Evolutionary conservation across 352 stramenopile genomes (phyloP).

Genomic region (Lagenidium giganteum): DNA sequence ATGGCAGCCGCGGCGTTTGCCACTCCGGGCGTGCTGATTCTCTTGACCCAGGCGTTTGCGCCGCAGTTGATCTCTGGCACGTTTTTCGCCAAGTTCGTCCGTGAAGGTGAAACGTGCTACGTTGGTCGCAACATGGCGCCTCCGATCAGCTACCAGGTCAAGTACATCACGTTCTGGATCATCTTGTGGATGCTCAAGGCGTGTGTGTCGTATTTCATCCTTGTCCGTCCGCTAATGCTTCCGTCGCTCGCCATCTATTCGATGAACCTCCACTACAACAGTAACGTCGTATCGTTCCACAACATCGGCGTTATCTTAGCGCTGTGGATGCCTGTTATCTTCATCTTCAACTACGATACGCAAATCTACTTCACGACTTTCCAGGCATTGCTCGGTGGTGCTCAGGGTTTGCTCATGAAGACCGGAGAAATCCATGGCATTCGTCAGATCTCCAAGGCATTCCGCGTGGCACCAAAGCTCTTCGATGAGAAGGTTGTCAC

Average conservation of each 20-base stretch:
- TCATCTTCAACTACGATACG: constrained; percentile 79
- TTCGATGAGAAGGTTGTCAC: constrained; percentile 77
- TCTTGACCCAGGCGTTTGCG: constrained; percentile 38
- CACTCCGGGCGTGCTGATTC: constrained; percentile 31
- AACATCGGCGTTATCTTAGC: constrained; percentile 59
- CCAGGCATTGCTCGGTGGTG: constrained; percentile 43
- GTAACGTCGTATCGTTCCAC: constrained; percentile 60
- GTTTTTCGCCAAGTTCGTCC: constrained; percentile 67
- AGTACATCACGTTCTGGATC: constrained; percentile 68
- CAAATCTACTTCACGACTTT: constrained; percentile 80
- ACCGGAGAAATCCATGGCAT: constrained; percentile 66
- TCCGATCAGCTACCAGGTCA: constrained; percentile 43
- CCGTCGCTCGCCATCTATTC: constrained; percentile 68
- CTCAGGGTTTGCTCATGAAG: constrained; percentile 62
- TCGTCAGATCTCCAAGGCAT: constrained; percentile 61
- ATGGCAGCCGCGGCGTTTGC: constrained; percentile 29
- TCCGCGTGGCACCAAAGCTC: constrained; percentile 55
- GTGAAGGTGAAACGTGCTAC: constrained; percentile 61
- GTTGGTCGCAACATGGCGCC: constrained; percentile 66
- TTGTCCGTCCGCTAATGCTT: constrained; percentile 57
- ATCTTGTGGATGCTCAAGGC: constrained; percentile 54
- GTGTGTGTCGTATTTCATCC: constrained; percentile 65
- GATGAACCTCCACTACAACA: constrained; percentile 55
- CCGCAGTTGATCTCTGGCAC: constrained; percentile 38
- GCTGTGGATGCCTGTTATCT: constrained; percentile 60